Base-by-base conservation (phyloP, 2,329 filamentous ascomycete genomes). In the Fusarium oligoseptatum region DNA sequence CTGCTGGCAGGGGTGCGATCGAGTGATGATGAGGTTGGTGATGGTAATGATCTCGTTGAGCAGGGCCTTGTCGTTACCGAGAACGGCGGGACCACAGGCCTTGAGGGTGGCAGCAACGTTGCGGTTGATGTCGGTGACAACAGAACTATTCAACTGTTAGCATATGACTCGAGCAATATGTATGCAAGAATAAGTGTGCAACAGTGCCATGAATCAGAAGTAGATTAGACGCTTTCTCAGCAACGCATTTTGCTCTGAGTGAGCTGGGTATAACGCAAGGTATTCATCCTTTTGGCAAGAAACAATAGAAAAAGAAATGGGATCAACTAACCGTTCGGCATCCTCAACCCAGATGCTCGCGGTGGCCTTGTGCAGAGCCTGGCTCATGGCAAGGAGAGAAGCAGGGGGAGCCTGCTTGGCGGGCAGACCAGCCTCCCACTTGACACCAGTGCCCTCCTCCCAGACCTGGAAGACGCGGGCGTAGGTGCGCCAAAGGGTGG, bases 221-320 rank as follows among this genome's bases (percentile, higher is more conserved):
- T 80, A 82, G 83, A 85, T 85, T 79, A 84, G 74, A 84, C 84
- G 95, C 87, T 85, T 97, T 97, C 92, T 92, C 94, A 95, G 93
- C 95, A 97, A 92, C 86, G 91, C 93, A 91, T 86, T 87, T 89
- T 86, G 94, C 92, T 98, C 93, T 94, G 94, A 98, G 95, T 98
- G 96, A 98, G 95, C 95, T 98, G 95, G 95, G 96, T 96, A 90
- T 96, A 95, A 95, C 94, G 94, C 92, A 91, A 87, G 85, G 87
- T 90, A 88, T 69, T 98, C 95, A 98, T 98, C 95, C 95, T 92
- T 80, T 85, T 81, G 82, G 81, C 61, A 76, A 72, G 61, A 66
- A 73, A 67, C 45, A 78, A 72, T 66, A 72, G 68, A 72, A 67
- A 67, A 66, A 27, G 66, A 61, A 71, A 71, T 41, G 60, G 52